These are phyloP conservation scores for Globisporangium sylvaticum DNA, from an alignment of 352 stramenopile genomes.

Conservation along the genomic window DNA sequence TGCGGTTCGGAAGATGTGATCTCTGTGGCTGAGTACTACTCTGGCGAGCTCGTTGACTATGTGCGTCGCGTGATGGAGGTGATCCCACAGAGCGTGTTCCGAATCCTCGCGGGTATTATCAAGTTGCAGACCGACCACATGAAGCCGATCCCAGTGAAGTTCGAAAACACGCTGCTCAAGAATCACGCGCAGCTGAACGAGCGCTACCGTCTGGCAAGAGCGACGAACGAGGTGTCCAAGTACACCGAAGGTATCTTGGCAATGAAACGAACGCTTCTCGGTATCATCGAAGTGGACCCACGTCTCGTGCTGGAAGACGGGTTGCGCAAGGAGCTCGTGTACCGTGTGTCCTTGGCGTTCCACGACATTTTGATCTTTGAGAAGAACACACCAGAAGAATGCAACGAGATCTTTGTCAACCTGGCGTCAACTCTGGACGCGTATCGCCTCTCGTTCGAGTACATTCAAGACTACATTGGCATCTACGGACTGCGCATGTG, in stretches of 20 bases:
- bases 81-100: slow-evolving; percentile 93
- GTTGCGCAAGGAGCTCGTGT: slow-evolving; percentile 92
- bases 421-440: slow-evolving; percentile 86
- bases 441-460: slow-evolving; percentile 91
- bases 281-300: slow-evolving; percentile 93
- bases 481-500: slow-evolving; percentile 95
- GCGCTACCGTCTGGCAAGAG: slow-evolving; percentile 89
- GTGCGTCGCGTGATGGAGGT: slow-evolving; percentile 93
- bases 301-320: slow-evolving; percentile 92
- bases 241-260: slow-evolving; percentile 94
- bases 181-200: slow-evolving; percentile 90
- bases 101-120: slow-evolving; percentile 91
- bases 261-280: slow-evolving; percentile 93
- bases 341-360: slow-evolving; percentile 82
- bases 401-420: slow-evolving; percentile 81
- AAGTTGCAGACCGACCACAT: slow-evolving; percentile 92
- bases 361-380: slow-evolving; percentile 87
- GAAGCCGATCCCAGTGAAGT: slow-evolving; percentile 87
- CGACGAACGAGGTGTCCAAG: slow-evolving; percentile 94
- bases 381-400: slow-evolving; percentile 79
- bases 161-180: slow-evolving; percentile 91
- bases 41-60: slow-evolving; percentile 91
- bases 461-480: slow-evolving; percentile 95
- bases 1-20: slow-evolving; percentile 90
- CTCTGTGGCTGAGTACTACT: slow-evolving; percentile 94